Evolutionary conservation across 2,329 filamentous ascomycete genomes (phyloP), one percentile per base, ranked within the genome.

Genomic region (Colletotrichum echinochloae): DNA sequence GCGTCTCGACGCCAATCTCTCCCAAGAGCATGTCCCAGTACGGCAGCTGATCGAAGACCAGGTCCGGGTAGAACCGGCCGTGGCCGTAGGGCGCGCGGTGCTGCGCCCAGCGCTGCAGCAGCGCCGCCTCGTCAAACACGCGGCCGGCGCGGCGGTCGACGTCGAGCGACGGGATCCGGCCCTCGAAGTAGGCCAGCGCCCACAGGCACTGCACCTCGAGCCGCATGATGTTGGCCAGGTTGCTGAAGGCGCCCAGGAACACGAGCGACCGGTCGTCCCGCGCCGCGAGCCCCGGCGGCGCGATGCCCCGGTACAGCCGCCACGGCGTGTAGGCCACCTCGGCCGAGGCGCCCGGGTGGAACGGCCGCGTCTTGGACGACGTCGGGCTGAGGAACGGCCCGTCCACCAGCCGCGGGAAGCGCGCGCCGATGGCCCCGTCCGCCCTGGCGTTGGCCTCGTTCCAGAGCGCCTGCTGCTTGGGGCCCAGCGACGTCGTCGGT

Each of bases 41-140:
- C 8, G 87, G 87, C 55, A 90, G 63, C 5, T 83, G 83, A 75
- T 91, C 89, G 70, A 90, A 90, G 2, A 88, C 86, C 39, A 90
- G 83, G 74, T 90, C 88, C 0, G 85, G 85, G 66, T 83, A 80
- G 37, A 77, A 76, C 2, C 81, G 79, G 0, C 88, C 88, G 71
- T 87, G 86, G 0, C 87, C 87, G 57, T 78, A 81, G 5, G 85
- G 84, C 65, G 87, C 86, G 18, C 88, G 79, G 77, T 83, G 84
- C 44, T 81, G 82, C 0, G 84, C 84, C 73, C 85, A 91, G 48
- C 87, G 83, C 6, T 83, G 83, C 63, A 88, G 82, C 52, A 89
- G 77, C 51, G 86, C 82, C 1, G 85, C 83, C 55, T 86, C 82
- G 75, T 73, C 70, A 35, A 60, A 72, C 6, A 76, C 65, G 23